Conservation (phyloP, 164 flowering plant genomes). For the Dillenia suffruticosa region DNA sequence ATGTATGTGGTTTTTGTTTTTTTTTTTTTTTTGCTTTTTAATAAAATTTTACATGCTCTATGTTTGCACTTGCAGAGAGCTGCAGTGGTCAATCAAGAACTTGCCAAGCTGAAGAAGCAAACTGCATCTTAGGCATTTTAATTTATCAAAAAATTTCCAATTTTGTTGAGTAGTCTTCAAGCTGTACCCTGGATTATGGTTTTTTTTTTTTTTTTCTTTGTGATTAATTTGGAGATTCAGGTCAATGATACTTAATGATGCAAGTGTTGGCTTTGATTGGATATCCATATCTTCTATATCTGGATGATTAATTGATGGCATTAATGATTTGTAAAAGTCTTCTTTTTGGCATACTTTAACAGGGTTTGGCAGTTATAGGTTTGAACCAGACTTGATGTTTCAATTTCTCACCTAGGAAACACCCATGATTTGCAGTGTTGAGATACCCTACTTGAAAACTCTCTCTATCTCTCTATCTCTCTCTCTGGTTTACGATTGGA, state of each 20-base stretch:
- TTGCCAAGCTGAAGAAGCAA: slow-evolving; percentile 70
- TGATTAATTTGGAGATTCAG: background rate
- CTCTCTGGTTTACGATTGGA: no score
- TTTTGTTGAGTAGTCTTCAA: slow-evolving; percentile 19
- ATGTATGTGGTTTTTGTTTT: background rate
- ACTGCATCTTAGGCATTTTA: slow-evolving; percentile 26
- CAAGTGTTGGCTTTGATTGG: no score
- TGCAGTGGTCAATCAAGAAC: slow-evolving; percentile 71
- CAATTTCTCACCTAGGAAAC: no score
- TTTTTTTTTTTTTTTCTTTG: background rate
- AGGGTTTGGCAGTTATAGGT: no score
- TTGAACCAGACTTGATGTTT: no score
- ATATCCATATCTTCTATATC: no score
- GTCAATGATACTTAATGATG: background rate
- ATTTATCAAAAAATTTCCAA: background rate
- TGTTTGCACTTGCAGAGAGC: slow-evolving; percentile 50
- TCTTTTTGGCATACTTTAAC: no score
- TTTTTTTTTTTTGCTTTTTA: background rate
- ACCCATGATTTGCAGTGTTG: no score
- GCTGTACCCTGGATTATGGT: slow-evolving; percentile 2
- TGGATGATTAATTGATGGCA: no score
- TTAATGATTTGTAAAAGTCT: no score
- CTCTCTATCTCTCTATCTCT: no score
- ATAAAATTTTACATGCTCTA: background rate
- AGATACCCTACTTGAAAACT: no score